Evolutionary conservation across 352 stramenopile genomes (phyloP).

Genomic region (Globisporangium iwayamae): DNA sequence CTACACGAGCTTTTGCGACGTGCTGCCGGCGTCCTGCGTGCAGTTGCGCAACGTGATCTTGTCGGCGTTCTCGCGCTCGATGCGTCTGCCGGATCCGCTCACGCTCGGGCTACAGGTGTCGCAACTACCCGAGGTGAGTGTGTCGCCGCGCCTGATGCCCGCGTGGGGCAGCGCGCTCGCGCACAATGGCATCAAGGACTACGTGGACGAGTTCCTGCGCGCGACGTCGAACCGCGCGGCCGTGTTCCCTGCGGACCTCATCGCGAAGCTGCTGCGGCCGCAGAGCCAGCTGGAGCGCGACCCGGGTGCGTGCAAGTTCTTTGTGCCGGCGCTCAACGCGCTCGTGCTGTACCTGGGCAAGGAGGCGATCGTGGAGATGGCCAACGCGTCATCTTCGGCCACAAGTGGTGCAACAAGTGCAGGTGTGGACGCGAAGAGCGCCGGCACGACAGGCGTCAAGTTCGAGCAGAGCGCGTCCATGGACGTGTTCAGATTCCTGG

Average conservation of each 20-base stretch:
- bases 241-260: conserved; percentile 82
- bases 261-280: conserved; percentile 69
- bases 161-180: conserved; percentile 93
- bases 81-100: conserved; percentile 97
- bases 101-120: conserved; percentile 98
- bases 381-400: conserved; percentile 29
- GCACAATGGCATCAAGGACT: conserved; percentile 86
- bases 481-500: conserved; percentile 95
- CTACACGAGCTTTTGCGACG: conserved; percentile 98
- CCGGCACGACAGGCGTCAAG: conserved; percentile 46
- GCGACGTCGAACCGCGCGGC: conserved; percentile 84
- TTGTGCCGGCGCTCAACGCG: conserved; percentile 93
- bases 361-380: conserved; percentile 81
- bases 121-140: conserved; percentile 94
- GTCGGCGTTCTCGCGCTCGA: conserved; percentile 96
- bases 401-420: not conserved
- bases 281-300: conserved; percentile 64
- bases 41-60: conserved; percentile 98
- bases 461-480: conserved; percentile 88
- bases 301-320: conserved; percentile 73
- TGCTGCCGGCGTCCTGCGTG: conserved; percentile 96
- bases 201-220: conserved; percentile 96
- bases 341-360: conserved; percentile 84
- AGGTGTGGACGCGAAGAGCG: not conserved
- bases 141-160: conserved; percentile 92